A percentile compares a stretch with the other conserved stretches of the same genome.
These are phyloP conservation scores for Populus tremula DNA, from an alignment of 345 rosid species.

Conservation along the genomic window DNA sequence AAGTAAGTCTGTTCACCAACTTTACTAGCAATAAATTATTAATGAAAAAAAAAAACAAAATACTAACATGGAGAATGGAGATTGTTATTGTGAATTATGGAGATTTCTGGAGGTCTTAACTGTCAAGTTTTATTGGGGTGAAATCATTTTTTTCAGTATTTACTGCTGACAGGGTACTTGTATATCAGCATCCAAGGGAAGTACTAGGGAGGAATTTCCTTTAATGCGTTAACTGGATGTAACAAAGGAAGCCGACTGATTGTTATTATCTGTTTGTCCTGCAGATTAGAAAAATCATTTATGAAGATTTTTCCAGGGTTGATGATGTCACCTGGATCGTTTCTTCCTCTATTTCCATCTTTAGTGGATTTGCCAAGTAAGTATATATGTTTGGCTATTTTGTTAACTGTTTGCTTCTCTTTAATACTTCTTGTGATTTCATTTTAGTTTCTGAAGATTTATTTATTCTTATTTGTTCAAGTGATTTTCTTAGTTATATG, in stretches of 20 bases:
- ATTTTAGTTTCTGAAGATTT: not conserved
- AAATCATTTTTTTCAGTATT: not conserved
- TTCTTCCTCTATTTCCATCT: slow-evolving; percentile 89
- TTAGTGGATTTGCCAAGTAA: slow-evolving; percentile 86
- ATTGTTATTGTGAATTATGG: not conserved
- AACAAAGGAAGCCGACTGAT: slow-evolving; percentile 6
- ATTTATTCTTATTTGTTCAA: not conserved
- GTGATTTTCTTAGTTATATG: not conserved
- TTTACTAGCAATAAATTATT: not conserved
- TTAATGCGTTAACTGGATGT: not conserved
- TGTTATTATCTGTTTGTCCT: slow-evolving; percentile 14
- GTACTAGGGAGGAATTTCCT: not conserved
- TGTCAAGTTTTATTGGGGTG: too few relatives aligned
- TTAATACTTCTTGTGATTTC: not conserved
- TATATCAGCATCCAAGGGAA: not conserved
- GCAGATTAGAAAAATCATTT: slow-evolving; percentile 78
- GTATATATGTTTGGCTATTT: slow-evolving; percentile 14
- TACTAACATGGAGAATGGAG: too few relatives aligned
- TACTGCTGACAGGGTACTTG: not conserved
- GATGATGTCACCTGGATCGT: slow-evolving; percentile 83
- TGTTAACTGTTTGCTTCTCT: not conserved
- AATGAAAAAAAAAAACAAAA: too few relatives aligned
- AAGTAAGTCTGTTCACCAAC: slow-evolving; percentile 48
- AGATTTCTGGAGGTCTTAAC: not conserved
- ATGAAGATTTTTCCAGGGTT: slow-evolving; percentile 68